These are phyloP conservation scores for Rhizopus arrhizus DNA, from an alignment of 371 early-diverging fungal genomes.

Conservation along the genomic window DNA sequence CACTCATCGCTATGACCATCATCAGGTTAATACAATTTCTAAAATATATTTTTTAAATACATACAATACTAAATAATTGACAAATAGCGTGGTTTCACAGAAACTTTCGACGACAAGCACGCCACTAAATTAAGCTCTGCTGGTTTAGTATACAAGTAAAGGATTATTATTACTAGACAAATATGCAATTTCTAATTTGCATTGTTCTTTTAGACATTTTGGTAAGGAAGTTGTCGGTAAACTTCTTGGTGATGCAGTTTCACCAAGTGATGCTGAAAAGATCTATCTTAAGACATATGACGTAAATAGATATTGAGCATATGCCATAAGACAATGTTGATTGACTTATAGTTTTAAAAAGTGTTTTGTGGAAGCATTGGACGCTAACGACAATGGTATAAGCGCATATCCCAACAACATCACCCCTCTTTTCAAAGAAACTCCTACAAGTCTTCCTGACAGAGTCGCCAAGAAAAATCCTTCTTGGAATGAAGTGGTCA, in stretches of 20 bases:
- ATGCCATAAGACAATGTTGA: neutral
- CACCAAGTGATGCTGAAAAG: constrained; percentile 58
- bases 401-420: constrained; percentile 78
- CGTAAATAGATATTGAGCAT: constrained; percentile 24
- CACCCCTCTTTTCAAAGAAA: constrained; percentile 80
- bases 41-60: neutral
- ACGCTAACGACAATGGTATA: constrained; percentile 90
- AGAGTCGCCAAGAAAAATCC: constrained; percentile 90
- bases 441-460: constrained; percentile 73
- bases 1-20: constrained; percentile 91
- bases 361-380: constrained; percentile 78
- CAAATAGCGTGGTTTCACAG: constrained; percentile 79
- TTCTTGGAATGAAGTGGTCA: constrained; percentile 84
- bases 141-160: constrained; percentile 85
- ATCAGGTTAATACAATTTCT: constrained; percentile 62
- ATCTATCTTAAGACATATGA: constrained; percentile 85
- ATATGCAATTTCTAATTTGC: constrained; percentile 27
- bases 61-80: neutral
- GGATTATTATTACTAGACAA: neutral
- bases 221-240: constrained; percentile 79
- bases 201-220: constrained; percentile 65
- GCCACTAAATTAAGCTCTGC: constrained; percentile 90
- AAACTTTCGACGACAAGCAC: constrained; percentile 82
- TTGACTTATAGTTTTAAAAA: constrained; percentile 8
- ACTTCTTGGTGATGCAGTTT: constrained; percentile 55